Base-by-base conservation (phyloP, 2,329 filamentous ascomycete species). In the Escovopsis sp. region DNA sequence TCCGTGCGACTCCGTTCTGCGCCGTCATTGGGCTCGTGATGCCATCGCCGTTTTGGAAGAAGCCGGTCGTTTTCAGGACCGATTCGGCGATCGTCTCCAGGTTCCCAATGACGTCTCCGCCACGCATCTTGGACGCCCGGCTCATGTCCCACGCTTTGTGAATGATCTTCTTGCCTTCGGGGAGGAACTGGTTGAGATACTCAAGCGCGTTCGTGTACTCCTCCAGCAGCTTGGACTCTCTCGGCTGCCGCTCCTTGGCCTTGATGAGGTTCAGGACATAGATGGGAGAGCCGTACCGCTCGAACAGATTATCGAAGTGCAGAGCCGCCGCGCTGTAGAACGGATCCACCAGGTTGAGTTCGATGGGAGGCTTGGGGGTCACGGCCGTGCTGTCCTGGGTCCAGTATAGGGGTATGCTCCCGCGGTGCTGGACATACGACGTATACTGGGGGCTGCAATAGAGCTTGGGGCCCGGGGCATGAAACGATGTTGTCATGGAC, bases 81-180 rank as follows among this genome's bases (percentile, higher is more conserved):
- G 87, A 81, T 54, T 93, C 85, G 1, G 87, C 88, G 50, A 96
- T 94, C 41, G 72, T 71, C 58, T 98, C 91, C 4, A 98, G 71
- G 1, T 84, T 94, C 20, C 81, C 81, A 50, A 98, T 96, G 2
- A 98, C 91, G 63, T 98, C 88, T 53, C 93, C 84, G 43, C 91
- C 88, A 31, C 84, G 80, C 51, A 81, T 78, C 62, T 98, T 98
- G 14, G 89, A 86, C 5, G 91, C 89, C 44, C 91, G 75, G 47
- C 88, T 94, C 91, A 98, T 98, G 57, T 98, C 91, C 78, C 91
- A 98, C 3, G 89, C 87, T 52, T 91, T 86, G 59, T 98, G 89
- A 9, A 89, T 76, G 40, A 98, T 94, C 56, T 85, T 86, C 55
- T 88, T 85, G 43, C 79, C 80, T 2, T 71, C 63, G 0, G 91